Base-by-base conservation (phyloP, 305 asterid genomes). In the Lippia alba region DNA sequence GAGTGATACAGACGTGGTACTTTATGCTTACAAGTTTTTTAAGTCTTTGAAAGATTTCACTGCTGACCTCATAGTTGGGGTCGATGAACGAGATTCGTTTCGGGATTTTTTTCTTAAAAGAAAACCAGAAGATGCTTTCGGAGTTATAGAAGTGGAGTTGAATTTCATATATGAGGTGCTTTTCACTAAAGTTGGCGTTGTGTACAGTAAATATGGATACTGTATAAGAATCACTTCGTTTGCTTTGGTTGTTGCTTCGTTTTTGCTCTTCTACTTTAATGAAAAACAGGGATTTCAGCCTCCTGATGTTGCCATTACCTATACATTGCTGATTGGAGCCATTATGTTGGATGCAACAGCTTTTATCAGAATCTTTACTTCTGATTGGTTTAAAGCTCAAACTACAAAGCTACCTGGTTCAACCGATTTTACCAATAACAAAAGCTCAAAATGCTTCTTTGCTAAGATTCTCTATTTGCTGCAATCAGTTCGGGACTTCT, bases 121-220 rank as follows among this genome's bases (percentile, higher is more conserved):
- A 61, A 36, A 71, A 0, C 58, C 83, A 0, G 14, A 48, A 8
- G 89, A 88, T 51, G 91, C 87, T 6, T 86, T 84, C 34, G 40
- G 60, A 14, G 79, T 88, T 11, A 69, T 88, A 0, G 86, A 77
- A 66, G 77, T 73, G 17, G 95, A 84, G 71, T 87, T 86, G 18
- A 88, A 76, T 24, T 82, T 88, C 79, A 77, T 84, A 51, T 88
- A 86, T 53, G 87, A 82, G 1, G 82, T 76, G 6, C 81, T 86
- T 32, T 86, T 72, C 49, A 86, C 89, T 3, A 87, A 87, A 76
- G 77, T 76, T 5, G 57, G 67, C 0, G 78, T 79, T 12, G 84
- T 82, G 18, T 78, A 82, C 81, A 67, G 63, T 18, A 1, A 0
- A 0, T 32, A 12, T 0, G 86, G 89, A 9, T 82, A 57, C 57